Evolutionary conservation across 2,329 filamentous ascomycete genomes (phyloP), one percentile per base, ranked within the genome.

Genomic region (Emmonsiellopsis sp.): DNA sequence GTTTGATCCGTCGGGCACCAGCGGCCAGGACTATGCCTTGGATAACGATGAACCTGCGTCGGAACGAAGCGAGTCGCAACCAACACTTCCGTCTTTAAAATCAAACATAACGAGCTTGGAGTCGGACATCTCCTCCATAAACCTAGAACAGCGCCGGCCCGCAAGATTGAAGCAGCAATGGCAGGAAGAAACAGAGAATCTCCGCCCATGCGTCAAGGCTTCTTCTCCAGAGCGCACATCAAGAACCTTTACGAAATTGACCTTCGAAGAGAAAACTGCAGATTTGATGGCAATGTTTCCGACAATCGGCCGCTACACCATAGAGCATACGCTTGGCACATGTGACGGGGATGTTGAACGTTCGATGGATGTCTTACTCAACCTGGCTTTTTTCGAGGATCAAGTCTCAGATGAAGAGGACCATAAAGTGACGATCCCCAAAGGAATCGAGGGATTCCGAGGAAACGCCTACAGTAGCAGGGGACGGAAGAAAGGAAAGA

Each of bases 391-490:
- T 63, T 83, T 96, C 4, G 82, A 88, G 54, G 82, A 54, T 53
- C 78, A 76, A 1, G 80, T 80, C 0, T 75, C 81, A 52, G 74
- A 79, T 13, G 71, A 69, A 39, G 71, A 76, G 3, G 71, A 67
- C 2, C 66, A 69, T 46, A 71, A 68, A 36, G 68, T 72, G 14
- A 62, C 73, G 5, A 65, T 74, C 1, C 73, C 77, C 1, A 92
- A 87, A 64, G 88, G 90, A 0, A 75, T 96, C n/a, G 89, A 96
- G 54, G 89, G 81, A 0, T 95, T 95, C 64, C 77, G 77, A 0
- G 77, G 82, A 13, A 70, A 76, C 13, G 67, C 71, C 0, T 66
- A 66, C 1, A 63, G 64, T 6, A 64, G 65, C 11, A 66, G 69
- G 17, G 68, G 71, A 62, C 71, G 73, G 55, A 66, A 70, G 17